These are phyloP conservation scores for Bassia scoparia DNA, from an alignment of 148 eudicot species.

Conservation along the genomic window DNA sequence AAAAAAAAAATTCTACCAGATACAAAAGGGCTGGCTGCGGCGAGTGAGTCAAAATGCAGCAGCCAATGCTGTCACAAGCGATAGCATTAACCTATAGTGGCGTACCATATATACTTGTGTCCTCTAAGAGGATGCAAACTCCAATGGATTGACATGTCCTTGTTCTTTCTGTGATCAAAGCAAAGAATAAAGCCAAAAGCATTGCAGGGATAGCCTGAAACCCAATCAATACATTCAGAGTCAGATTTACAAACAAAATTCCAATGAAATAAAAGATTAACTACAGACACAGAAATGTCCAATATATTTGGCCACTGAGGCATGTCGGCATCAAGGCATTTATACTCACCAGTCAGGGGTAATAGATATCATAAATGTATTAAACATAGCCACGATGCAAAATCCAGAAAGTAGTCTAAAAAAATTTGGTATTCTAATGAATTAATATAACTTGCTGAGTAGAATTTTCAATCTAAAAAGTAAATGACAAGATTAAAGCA, in stretches of 20 bases:
- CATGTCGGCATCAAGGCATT: not conserved
- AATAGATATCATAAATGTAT: too few species aligned
- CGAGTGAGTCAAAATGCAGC: conserved; percentile 91
- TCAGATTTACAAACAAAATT: not conserved
- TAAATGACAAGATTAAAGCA: not conserved
- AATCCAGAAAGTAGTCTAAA: not conserved
- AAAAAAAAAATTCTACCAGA: conserved; percentile 50
- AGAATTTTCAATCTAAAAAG: not conserved
- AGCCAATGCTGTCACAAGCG: conserved; percentile 76
- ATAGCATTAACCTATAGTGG: conserved; percentile 73
- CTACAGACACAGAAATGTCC: too few species aligned
- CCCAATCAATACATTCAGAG: conserved; percentile 3
- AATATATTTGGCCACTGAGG: not conserved
- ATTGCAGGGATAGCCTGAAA: conserved; percentile 95
- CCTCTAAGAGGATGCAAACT: conserved; percentile 58
- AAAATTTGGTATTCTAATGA: not conserved
- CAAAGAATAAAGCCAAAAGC: conserved; percentile 85
- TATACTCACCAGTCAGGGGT: not conserved
- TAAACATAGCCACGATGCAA: not conserved
- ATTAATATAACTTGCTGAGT: not conserved
- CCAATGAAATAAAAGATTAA: not conserved
- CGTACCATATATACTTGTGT: conserved; percentile 80
- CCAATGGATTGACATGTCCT: conserved; percentile 42
- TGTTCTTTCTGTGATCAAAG: conserved; percentile 77
- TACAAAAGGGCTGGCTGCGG: conserved; percentile 99